Evolutionary conservation across 345 rosid species (phyloP), one percentile per base, ranked within the genome.

Genomic region (Reutealis trisperma): DNA sequence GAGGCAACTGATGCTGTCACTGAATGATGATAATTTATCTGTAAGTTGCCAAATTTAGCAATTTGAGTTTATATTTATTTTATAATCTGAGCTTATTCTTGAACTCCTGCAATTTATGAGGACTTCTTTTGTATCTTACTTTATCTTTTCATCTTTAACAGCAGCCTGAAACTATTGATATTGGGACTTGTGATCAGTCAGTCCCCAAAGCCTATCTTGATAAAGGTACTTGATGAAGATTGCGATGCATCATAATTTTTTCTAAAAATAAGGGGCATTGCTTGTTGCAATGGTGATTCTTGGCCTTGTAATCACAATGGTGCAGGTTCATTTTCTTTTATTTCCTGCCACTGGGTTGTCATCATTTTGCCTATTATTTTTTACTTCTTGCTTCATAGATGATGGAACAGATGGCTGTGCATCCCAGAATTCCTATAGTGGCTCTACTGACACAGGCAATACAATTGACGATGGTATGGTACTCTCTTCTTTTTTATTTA

Each of bases 1-100:
- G 92, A 86, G 96, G 79, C 99, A 95, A 62, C 79, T 95, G 85
- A 88, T 93, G 99, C 97, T 86, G 80, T 95, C 99, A 8, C 78
- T 93, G 64, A 93, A 71, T 71, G 99, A 93, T 51, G 98, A 93
- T 55, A 88, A 74, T 77, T 85, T 85, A 81, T 84, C 89, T 30
- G 99, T 95, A 88, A 90, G 93, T 82, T 32, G 62, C 78, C 75
- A 18, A 22, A 32, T 70, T 1, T 24, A 14, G 7, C 54, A 51
- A 42, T 59, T 54, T 5, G 21, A 24, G 21, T 21, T 14, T 18
- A 15, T 60, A 30, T 65, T 44, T 71, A 7, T 34, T 61, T 42
- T 4, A 25, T 22, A 60, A 15, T 75, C 24, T 22, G 22, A 45
- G n/a, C 13, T 52, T 83, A 37, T 4, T 0, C 41, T 37, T 37